Evolutionary conservation across 148 eudicot species (phyloP).

Genomic region (Heliosperma pusillum): DNA sequence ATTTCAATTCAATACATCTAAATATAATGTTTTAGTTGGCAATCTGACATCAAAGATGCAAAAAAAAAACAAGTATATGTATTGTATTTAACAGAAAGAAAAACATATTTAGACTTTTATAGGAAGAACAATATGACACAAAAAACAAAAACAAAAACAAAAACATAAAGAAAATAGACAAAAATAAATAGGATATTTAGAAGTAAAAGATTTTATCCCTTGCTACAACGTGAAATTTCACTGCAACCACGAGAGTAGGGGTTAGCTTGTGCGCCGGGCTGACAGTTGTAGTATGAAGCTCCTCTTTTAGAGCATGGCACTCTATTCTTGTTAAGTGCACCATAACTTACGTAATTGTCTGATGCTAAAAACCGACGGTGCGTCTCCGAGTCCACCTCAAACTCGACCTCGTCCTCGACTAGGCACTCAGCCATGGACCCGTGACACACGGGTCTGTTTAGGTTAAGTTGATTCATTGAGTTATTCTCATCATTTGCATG

Average conservation of each 20-base stretch:
- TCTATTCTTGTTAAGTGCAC: conserved; percentile 48
- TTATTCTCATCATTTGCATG: conserved; percentile 19
- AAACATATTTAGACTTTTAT: background rate
- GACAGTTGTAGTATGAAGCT: conserved; percentile 68
- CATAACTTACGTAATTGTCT: conserved; percentile 45
- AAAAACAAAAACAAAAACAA: too few species aligned
- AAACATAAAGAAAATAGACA: background rate
- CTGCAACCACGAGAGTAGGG: conserved; percentile 71
- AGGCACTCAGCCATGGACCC: conserved; percentile 35
- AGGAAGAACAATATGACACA: background rate
- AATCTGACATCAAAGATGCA: background rate
- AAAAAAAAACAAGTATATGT: background rate
- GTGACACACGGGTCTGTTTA: conserved; percentile 19
- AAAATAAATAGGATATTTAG: background rate
- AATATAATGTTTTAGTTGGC: background rate
- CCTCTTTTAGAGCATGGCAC: conserved; percentile 63
- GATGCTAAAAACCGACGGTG: conserved; percentile 29
- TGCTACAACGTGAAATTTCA: conserved; percentile 52
- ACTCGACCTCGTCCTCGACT: conserved; percentile 27
- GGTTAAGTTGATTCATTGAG: conserved; percentile 5
- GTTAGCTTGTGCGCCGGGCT: conserved; percentile 54
- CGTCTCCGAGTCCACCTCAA: conserved; percentile 30
- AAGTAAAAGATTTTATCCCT: conserved; percentile 7
- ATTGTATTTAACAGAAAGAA: too few species aligned
- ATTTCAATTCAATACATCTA: background rate